Evolutionary conservation across 192 early-diverging fungal species (phyloP).

Genomic region (Oehlia diaphana): DNA sequence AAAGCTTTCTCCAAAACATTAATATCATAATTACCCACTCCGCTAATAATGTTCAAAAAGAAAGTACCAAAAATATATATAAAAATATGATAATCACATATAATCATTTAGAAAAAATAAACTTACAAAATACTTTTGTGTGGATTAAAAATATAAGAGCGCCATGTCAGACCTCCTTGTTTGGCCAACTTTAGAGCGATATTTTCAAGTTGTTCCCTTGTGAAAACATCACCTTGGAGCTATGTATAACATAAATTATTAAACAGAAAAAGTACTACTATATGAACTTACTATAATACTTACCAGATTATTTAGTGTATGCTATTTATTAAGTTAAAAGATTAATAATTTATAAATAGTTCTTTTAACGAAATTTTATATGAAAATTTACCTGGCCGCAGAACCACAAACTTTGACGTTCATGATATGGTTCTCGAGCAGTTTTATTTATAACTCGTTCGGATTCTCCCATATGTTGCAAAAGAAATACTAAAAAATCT

Average conservation of each 20-base stretch:
- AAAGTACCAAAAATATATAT: background rate
- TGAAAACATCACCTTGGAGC: conserved; percentile 18
- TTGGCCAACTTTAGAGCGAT: conserved; percentile 7
- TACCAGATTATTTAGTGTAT: background rate
- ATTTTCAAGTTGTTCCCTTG: conserved; percentile 7
- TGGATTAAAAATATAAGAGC: conserved; percentile 12
- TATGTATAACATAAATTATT: background rate
- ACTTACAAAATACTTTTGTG: conserved; percentile 29
- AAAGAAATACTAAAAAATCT: background rate
- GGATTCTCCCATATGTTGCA: background rate
- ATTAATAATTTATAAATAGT: too few relatives aligned
- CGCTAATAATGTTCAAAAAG: background rate
- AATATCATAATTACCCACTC: conserved; percentile 25
- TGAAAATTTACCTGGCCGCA: background rate
- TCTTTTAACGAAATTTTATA: background rate
- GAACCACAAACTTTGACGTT: background rate
- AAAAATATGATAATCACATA: background rate
- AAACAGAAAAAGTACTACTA: background rate
- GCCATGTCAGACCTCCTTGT: background rate
- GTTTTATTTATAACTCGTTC: background rate
- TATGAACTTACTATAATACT: background rate
- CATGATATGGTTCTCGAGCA: background rate
- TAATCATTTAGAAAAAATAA: background rate
- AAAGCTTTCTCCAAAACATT: conserved; percentile 28
- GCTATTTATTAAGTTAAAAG: too few relatives aligned